phyloP scores from a whole-genome alignment of 345 rosid species.

The Luvunga scandens region DNA sequence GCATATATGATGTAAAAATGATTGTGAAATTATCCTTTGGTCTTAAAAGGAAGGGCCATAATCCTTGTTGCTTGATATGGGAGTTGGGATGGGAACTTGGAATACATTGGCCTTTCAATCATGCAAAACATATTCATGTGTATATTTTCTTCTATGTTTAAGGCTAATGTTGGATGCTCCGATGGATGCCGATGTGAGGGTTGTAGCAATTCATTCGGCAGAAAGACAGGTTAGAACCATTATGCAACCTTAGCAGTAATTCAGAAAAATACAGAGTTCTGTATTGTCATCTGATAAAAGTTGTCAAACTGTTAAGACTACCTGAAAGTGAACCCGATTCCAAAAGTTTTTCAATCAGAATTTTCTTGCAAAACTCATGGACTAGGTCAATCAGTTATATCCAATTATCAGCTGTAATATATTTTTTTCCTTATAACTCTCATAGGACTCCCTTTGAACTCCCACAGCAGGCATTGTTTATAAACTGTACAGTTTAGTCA shows the following conservation, averaged over 20 bases:
- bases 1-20: neutral
- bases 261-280: neutral
- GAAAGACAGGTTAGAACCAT: constrained; percentile 27
- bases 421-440: neutral
- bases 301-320: neutral
- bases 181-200: constrained; percentile 44
- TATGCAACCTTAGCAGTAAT: neutral
- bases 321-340: neutral
- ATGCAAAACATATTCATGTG: neutral
- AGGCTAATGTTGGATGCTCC: constrained; percentile 49
- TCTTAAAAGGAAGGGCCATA: neutral
- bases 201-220: constrained; percentile 37
- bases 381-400: neutral
- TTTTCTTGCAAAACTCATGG: neutral
- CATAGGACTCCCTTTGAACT: neutral
- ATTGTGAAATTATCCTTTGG: neutral
- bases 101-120: neutral
- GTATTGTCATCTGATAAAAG: neutral
- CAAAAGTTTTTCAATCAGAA: neutral
- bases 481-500: neutral
- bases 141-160: constrained; percentile 3
- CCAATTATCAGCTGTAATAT: neutral
- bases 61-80: neutral
- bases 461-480: neutral
- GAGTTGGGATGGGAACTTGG: neutral